Percentiles rank a stretch among this genome's conserved stretches.
These are phyloP conservation scores for Fusarium chlamydosporum DNA, from an alignment of 2,329 filamentous ascomycete species.

Conservation along the genomic window DNA sequence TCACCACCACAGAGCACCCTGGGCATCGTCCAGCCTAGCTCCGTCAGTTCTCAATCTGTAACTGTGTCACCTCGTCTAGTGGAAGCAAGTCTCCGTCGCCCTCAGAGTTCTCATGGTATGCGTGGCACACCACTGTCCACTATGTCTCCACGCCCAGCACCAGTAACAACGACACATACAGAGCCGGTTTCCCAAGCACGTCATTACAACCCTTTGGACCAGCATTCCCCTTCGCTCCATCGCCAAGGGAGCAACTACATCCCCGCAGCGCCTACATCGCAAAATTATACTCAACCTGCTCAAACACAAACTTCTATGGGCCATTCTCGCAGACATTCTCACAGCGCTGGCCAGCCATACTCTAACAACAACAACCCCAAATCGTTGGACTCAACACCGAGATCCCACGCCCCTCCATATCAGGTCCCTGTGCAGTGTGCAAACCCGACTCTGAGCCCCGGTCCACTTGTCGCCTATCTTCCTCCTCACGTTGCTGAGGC, in stretches of 20 bases:
- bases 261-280: background rate
- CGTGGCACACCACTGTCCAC: background rate
- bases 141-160: background rate
- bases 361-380: background rate
- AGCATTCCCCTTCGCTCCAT: conserved; percentile 3
- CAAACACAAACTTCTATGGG: background rate
- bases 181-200: background rate
- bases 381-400: conserved; percentile 9
- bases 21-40: background rate
- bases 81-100: background rate
- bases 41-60: background rate
- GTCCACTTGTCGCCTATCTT: background rate
- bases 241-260: background rate
- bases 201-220: background rate
- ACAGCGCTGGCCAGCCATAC: conserved; percentile 8
- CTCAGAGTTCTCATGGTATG: background rate
- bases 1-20: background rate
- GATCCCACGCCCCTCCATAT: background rate
- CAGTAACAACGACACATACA: background rate
- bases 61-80: background rate
- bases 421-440: background rate
- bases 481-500: conserved; percentile 2
- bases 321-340: background rate
- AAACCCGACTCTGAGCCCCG: background rate
- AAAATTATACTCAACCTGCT: background rate